Evolutionary conservation across 1,284 basidiomycete genomes (phyloP), one percentile per base, ranked within the genome.

Genomic region (Trametes sp.): DNA sequence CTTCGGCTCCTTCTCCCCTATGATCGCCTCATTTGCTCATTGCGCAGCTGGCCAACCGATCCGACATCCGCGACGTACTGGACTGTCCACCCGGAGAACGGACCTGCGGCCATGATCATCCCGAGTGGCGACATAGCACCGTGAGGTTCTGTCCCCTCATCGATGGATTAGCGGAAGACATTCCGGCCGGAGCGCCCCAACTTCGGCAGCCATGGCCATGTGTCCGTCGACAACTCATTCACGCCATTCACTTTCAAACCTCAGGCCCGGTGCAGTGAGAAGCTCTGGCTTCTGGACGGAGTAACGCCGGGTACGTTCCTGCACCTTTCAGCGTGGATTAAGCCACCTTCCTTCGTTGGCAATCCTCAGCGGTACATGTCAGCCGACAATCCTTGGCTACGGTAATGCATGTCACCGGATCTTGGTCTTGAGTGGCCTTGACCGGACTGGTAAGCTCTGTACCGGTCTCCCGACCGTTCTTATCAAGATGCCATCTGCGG

Each of bases 401-500:
- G 29, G 23, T 19, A 49, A 36, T 45, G 38, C 38, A 50, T 50
- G 66, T 67, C 66, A 67, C 63, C 61, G 48, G 66, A 64, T 61
- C 62, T 31, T 45, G 19, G 44, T 23, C 52, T 62, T 56, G 48
- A 54, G 46, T 57, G 54, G 56, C 21, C 62, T 51, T 55, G 41
- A 38, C 62, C 57, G 57, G 60, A 57, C 62, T 57, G 55, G 55
- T 58, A 53, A 41, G 63, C 44, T 52, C 57, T 59, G 60, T 33
- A 53, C 62, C 65, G 57, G 62, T 23, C 41, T 58, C 60, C n/a
- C 62, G 58, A 54, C 51, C 21, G 35, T 24, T 63, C 63, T 65
- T 67, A 65, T 67, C 63, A 62, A 35, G 57, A 59, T 61, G 35
- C 50, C 63, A 65, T 65, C 66, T 58, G 33, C 62, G 53, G 57